Evolutionary conservation across 2,329 filamentous ascomycete genomes (phyloP).

Genomic region (Fusarium sp.): DNA sequence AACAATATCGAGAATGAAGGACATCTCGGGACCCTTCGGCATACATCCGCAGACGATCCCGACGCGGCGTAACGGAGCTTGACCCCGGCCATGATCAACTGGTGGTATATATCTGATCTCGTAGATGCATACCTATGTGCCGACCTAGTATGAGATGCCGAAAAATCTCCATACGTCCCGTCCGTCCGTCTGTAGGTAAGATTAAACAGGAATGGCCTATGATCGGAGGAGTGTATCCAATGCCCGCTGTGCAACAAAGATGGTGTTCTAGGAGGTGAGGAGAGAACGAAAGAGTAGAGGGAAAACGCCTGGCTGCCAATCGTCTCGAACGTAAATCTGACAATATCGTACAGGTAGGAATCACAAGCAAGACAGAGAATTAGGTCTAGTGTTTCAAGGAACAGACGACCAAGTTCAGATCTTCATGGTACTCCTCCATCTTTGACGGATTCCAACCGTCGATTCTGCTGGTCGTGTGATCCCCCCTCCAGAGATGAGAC

Average conservation of each 20-base stretch:
- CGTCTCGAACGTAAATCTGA: neutral
- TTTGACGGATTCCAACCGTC: slow-evolving; percentile 2
- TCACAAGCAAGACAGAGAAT: neutral
- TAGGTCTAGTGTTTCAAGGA: neutral
- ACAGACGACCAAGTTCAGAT: slow-evolving; percentile 1
- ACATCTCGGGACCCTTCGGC: slow-evolving; percentile 31
- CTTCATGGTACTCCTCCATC: slow-evolving; percentile 15
- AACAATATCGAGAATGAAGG: neutral
- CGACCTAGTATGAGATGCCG: slow-evolving; percentile 27
- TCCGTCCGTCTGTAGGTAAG: slow-evolving; percentile 4
- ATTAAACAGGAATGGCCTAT: slow-evolving; percentile 11
- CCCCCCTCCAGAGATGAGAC: neutral
- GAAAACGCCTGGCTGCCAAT: slow-evolving; percentile 7
- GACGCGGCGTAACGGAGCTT: slow-evolving; percentile 32
- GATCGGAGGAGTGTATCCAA: slow-evolving; percentile 1
- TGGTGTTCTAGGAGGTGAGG: slow-evolving; percentile 10
- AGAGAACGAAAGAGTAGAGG: neutral
- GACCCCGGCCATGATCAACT: slow-evolving; percentile 30
- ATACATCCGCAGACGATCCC: slow-evolving; percentile 5
- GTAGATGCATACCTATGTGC: slow-evolving; percentile 12
- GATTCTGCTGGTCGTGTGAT: slow-evolving; percentile 1
- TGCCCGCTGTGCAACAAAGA: neutral
- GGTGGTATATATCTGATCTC: slow-evolving; percentile 15
- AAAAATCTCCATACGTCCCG: slow-evolving; percentile 32
- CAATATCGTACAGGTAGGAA: slow-evolving; percentile 16